phyloP scores from a whole-genome alignment of 2,329 filamentous ascomycete genomes.

The Talaromyces sp. region DNA sequence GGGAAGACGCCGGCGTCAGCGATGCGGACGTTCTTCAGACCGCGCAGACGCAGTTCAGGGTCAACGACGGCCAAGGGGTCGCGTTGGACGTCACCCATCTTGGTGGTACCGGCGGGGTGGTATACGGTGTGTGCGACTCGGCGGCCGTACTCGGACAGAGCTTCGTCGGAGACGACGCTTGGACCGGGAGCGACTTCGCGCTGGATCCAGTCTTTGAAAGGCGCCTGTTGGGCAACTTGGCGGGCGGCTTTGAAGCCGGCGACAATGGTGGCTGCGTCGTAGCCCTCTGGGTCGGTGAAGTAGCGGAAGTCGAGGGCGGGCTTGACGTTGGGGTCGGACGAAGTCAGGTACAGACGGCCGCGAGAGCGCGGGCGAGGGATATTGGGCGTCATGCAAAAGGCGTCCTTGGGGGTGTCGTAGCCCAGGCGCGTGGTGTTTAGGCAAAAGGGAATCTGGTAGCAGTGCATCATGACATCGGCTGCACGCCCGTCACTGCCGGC shows the following conservation, averaged over 20 bases:
- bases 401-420: slow-evolving; percentile 66
- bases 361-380: slow-evolving; percentile 77
- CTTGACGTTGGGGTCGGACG: slow-evolving; percentile 69
- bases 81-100: slow-evolving; percentile 71
- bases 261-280: slow-evolving; percentile 77
- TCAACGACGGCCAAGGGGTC: slow-evolving; percentile 79
- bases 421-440: slow-evolving; percentile 79
- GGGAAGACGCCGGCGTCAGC: slow-evolving; percentile 87
- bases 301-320: slow-evolving; percentile 84
- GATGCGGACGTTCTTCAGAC: slow-evolving; percentile 69
- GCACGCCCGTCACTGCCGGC: slow-evolving; percentile 66
- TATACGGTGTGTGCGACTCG: slow-evolving; percentile 83
- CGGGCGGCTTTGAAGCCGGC: slow-evolving; percentile 74
- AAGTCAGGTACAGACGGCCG: slow-evolving; percentile 73
- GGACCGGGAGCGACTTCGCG: slow-evolving; percentile 75
- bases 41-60: slow-evolving; percentile 64
- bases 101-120: slow-evolving; percentile 82
- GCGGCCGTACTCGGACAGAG: slow-evolving; percentile 75
- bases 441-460: slow-evolving; percentile 91
- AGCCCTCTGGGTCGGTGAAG: slow-evolving; percentile 81
- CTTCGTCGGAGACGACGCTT: slow-evolving; percentile 69
- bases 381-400: slow-evolving; percentile 92
- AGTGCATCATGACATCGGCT: slow-evolving; percentile 92
- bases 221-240: slow-evolving; percentile 67
- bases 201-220: slow-evolving; percentile 80